Evolutionary conservation across 2,329 filamentous ascomycete genomes (phyloP).

Genomic region (Lasiodiplodia sp.): DNA sequence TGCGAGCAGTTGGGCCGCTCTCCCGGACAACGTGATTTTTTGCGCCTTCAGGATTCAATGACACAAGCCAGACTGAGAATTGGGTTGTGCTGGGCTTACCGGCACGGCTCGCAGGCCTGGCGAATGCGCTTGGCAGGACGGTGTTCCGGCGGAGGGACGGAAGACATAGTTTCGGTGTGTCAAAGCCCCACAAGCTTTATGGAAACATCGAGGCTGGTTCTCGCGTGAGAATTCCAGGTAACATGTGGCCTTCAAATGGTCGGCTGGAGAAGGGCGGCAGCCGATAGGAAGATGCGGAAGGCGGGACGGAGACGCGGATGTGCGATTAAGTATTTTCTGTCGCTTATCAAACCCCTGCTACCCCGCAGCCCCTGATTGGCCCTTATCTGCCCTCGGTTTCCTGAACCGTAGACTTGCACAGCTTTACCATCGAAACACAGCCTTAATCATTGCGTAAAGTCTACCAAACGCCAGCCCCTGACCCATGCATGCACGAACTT

Average conservation of each 20-base stretch:
- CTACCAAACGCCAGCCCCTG: slow-evolving; percentile 9
- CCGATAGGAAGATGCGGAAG: slow-evolving; percentile 10
- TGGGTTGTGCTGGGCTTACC: slow-evolving; percentile 36
- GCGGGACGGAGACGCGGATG: slow-evolving; percentile 21
- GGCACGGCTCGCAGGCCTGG: slow-evolving; percentile 49
- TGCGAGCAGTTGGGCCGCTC: slow-evolving; percentile 59
- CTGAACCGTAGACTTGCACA: background rate
- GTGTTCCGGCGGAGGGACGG: slow-evolving; percentile 18
- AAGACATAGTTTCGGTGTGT: slow-evolving; percentile 17
- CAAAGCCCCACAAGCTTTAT: slow-evolving; percentile 6
- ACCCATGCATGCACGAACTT: background rate
- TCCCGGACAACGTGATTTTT: slow-evolving; percentile 61
- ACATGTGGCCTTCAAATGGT: slow-evolving; percentile 17
- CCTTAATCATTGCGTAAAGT: slow-evolving; percentile 7
- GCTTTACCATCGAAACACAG: background rate
- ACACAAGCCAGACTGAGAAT: background rate
- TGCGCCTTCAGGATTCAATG: slow-evolving; percentile 48
- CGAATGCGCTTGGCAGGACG: slow-evolving; percentile 29
- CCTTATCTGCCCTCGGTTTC: background rate
- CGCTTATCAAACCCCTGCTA: background rate
- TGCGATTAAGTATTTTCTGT: slow-evolving; percentile 11
- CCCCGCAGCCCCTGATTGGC: slow-evolving; percentile 10
- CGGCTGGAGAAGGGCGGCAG: background rate
- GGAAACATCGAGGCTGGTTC: background rate
- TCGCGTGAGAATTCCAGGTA: slow-evolving; percentile 2